A percentile compares a stretch with the other conserved stretches of the same genome.
Evolutionary conservation across 805 yeast genomes (phyloP).

Genomic region (Huiozyma naganishii): DNA sequence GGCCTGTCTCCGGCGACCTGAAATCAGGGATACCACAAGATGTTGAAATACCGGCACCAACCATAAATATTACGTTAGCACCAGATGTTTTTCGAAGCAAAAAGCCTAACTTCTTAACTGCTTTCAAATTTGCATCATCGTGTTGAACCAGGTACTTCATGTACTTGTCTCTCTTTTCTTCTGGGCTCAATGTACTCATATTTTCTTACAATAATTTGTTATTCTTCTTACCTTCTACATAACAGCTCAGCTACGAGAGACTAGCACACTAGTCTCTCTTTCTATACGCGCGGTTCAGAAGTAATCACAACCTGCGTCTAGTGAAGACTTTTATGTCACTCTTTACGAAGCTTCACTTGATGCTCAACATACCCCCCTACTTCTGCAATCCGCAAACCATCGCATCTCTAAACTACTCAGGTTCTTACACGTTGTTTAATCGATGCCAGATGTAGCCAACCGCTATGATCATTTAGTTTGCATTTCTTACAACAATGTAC

Average conservation of each 20-base stretch:
- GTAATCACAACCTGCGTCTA: too few relatives aligned
- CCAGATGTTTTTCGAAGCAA: background rate
- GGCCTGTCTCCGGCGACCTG: conserved; percentile 80
- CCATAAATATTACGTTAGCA: conserved; percentile 48
- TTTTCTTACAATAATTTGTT: background rate
- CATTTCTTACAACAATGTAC: too few relatives aligned
- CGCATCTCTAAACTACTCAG: background rate
- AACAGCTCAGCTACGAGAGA: too few relatives aligned
- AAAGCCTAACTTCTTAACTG: background rate
- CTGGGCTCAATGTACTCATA: too few relatives aligned
- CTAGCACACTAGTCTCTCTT: background rate
- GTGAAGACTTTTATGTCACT: too few relatives aligned
- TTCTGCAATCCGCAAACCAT: background rate
- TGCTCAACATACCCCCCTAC: background rate
- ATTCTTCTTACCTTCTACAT: background rate
- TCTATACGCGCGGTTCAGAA: background rate
- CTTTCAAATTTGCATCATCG: background rate
- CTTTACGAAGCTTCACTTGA: too few relatives aligned
- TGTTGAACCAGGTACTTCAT: background rate
- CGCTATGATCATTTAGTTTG: too few relatives aligned
- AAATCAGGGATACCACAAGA: conserved; percentile 94
- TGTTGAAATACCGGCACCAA: conserved; percentile 94
- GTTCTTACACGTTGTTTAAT: background rate
- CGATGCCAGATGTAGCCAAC: too few relatives aligned
- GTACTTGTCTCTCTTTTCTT: too few relatives aligned